Percentiles rank a stretch among this genome's conserved stretches.
Evolutionary conservation across 1,284 basidiomycete species (phyloP).

Genomic region (Malassezia caprae): DNA sequence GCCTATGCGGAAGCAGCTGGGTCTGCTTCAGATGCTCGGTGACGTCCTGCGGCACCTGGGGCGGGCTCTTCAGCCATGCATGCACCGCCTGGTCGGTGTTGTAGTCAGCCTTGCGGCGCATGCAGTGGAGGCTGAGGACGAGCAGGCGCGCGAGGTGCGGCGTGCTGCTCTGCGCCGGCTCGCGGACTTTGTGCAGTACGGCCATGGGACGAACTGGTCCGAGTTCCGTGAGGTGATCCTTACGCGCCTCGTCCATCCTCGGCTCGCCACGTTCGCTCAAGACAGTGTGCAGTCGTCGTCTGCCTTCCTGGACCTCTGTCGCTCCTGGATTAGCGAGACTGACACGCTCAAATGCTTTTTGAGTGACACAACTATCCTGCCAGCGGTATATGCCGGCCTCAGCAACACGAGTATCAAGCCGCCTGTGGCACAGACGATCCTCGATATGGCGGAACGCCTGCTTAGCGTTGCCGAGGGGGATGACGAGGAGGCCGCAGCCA

Average conservation of each 20-base stretch:
- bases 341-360: conserved; percentile 62
- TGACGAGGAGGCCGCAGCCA: neutral
- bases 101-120: conserved; percentile 36
- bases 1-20: conserved; percentile 30
- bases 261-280: conserved; percentile 62
- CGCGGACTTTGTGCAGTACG: conserved; percentile 68
- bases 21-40: conserved; percentile 49
- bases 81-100: conserved; percentile 31
- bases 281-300: conserved; percentile 92
- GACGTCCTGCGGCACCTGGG: conserved; percentile 44
- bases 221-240: conserved; percentile 65
- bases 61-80: conserved; percentile 21
- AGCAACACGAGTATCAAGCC: conserved; percentile 77
- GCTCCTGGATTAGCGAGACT: conserved; percentile 61
- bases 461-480: conserved; percentile 46
- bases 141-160: conserved; percentile 50
- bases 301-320: conserved; percentile 74
- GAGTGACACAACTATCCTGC: conserved; percentile 62
- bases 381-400: conserved; percentile 71
- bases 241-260: conserved; percentile 66
- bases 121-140: conserved; percentile 19
- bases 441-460: conserved; percentile 74
- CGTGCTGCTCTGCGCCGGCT: conserved; percentile 76
- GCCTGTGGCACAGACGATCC: conserved; percentile 65
- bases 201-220: conserved; percentile 60